phyloP scores from a whole-genome alignment of 2,329 filamentous ascomycete species.

The Curvularia sp. region DNA sequence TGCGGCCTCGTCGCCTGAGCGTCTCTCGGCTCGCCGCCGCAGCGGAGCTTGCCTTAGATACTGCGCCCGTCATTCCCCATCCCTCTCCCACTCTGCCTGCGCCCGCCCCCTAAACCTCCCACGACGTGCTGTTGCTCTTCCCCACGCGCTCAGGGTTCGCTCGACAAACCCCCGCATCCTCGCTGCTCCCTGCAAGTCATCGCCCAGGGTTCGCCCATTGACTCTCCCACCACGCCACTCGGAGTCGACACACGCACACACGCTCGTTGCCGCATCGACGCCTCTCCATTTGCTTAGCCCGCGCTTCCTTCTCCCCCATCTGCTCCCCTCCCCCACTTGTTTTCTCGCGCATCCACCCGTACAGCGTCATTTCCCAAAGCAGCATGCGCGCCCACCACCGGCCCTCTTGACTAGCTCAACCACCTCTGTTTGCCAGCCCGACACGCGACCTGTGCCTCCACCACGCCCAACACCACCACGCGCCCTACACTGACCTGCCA shows the following conservation, averaged over 20 bases:
- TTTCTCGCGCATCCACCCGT: neutral
- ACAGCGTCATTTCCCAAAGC: conserved; percentile 20
- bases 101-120: conserved; percentile 4
- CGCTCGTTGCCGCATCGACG: neutral
- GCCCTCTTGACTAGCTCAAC: conserved; percentile 28
- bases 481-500: conserved; percentile 18
- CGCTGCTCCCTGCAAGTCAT: conserved; percentile 26
- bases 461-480: conserved; percentile 28
- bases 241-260: neutral
- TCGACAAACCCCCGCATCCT: conserved; percentile 9
- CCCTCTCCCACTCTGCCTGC: conserved; percentile 11
- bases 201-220: conserved; percentile 13
- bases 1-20: conserved; percentile 32
- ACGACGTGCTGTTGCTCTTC: conserved; percentile 18
- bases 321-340: conserved; percentile 4
- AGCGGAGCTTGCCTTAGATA: conserved; percentile 15
- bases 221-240: conserved; percentile 6
- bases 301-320: neutral
- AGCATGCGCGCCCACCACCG: conserved; percentile 30
- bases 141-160: conserved; percentile 30
- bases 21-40: conserved; percentile 6
- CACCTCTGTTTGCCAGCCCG: conserved; percentile 14
- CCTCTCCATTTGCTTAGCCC: neutral
- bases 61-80: conserved; percentile 16
- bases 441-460: conserved; percentile 29